A percentile compares a stretch with the other conserved stretches of the same genome.
phyloP scores from a whole-genome alignment of 345 rosid species.

The Lepidium africanum region DNA sequence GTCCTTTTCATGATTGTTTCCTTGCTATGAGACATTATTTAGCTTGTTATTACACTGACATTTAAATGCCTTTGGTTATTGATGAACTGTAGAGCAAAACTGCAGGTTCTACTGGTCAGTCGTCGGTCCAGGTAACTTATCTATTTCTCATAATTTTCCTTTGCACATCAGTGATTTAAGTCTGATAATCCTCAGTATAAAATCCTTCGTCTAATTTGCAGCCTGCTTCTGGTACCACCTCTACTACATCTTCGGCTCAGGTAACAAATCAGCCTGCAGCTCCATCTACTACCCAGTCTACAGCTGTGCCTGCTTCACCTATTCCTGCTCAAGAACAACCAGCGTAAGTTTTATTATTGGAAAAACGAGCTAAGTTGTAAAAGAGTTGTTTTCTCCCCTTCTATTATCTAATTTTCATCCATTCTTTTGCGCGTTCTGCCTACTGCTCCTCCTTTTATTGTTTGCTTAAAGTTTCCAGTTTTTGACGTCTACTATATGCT shows the following conservation, averaged over 20 bases:
- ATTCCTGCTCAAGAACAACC: constrained; percentile 44
- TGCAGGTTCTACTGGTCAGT: constrained; percentile 42
- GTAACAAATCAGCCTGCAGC: constrained; percentile 21
- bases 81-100: constrained; percentile 57
- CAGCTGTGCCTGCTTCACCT: constrained; percentile 32
- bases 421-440: neutral
- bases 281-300: constrained; percentile 24
- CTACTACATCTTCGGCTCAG: constrained; percentile 39
- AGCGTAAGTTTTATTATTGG: constrained; percentile 36
- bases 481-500: neutral
- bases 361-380: neutral
- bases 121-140: constrained; percentile 51
- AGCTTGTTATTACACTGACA: neutral
- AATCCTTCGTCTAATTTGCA: constrained; percentile 25
- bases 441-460: neutral
- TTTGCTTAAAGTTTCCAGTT: neutral
- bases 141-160: neutral
- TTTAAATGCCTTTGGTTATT: constrained; percentile 11
- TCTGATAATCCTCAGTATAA: neutral
- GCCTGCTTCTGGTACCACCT: constrained; percentile 46
- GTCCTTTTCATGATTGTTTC: neutral
- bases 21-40: neutral
- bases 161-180: neutral
- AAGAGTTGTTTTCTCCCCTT: neutral
- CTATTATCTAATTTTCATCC: neutral